These are phyloP conservation scores for Sphenostylis stenocarpa DNA, from an alignment of 306 rosid genomes.

Conservation along the genomic window DNA sequence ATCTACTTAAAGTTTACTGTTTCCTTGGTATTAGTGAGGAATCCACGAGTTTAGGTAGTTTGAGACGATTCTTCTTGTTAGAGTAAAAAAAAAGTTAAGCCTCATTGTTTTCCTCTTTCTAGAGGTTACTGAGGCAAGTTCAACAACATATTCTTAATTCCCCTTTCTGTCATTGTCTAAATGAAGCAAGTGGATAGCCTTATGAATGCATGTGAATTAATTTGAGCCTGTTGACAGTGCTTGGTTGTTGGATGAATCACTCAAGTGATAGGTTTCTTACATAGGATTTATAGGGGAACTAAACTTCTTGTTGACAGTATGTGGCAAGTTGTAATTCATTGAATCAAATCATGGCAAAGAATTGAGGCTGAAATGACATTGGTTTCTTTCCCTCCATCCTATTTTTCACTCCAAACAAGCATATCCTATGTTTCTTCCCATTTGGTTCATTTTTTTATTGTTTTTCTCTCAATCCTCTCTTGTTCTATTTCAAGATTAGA, in stretches of 20 bases:
- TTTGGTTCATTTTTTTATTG: background rate
- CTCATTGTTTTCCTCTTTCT: background rate
- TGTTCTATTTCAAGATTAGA: background rate
- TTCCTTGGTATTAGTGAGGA: background rate
- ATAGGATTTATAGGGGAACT: constrained; percentile 1
- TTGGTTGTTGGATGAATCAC: background rate
- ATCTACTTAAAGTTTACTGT: background rate
- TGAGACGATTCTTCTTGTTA: background rate
- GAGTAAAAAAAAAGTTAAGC: background rate
- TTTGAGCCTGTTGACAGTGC: background rate
- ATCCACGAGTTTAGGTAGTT: background rate
- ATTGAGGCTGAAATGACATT: too few species aligned
- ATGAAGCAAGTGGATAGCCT: background rate
- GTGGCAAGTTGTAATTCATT: background rate
- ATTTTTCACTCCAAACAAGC: background rate
- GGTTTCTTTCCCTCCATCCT: background rate
- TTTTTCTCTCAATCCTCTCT: background rate
- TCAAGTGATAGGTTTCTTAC: background rate
- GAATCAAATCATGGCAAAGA: background rate
- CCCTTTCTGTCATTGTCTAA: background rate
- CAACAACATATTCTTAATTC: background rate
- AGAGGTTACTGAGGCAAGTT: background rate
- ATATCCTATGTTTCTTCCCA: background rate
- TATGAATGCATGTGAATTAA: background rate
- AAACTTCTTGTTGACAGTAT: background rate